A percentile compares a stretch with the other conserved stretches of the same genome.
Conservation (phyloP, 768 basidiomycete genomes). For the Suillus brevipes region DNA sequence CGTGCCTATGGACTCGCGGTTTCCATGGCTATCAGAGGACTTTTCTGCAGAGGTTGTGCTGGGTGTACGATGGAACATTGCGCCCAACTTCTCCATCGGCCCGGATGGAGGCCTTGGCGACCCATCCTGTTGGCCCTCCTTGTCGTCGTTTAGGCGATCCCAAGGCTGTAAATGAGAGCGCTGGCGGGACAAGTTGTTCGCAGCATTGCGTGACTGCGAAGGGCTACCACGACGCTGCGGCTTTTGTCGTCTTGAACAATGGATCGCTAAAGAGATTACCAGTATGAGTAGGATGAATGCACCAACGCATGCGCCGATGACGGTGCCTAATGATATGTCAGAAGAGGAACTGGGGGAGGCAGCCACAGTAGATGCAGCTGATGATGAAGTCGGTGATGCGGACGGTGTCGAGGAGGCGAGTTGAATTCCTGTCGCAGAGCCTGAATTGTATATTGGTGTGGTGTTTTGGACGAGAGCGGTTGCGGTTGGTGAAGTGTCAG, state of each 20-base stretch:
- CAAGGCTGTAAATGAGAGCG: conserved; percentile 49
- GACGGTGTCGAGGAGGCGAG: conserved; percentile 12
- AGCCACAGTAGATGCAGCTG: conserved; percentile 15
- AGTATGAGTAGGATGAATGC: conserved; percentile 53
- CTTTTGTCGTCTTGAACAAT: conserved; percentile 49
- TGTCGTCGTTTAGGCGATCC: conserved; percentile 55
- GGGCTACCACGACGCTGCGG: conserved; percentile 1
- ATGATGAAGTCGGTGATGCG: not conserved
- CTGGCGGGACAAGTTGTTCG: conserved; percentile 45
- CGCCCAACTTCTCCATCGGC: conserved; percentile 57
- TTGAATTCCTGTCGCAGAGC: conserved; percentile 14
- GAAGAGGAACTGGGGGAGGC: conserved; percentile 17
- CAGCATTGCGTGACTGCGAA: conserved; percentile 39
- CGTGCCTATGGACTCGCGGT: conserved; percentile 31
- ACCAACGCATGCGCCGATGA: conserved; percentile 64
- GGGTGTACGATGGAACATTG: conserved; percentile 62
- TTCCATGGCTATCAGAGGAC: conserved; percentile 39
- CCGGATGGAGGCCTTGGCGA: conserved; percentile 35
- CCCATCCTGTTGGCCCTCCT: conserved; percentile 48
- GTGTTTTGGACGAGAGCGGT: conserved; percentile 26
- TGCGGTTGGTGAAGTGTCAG: conserved; percentile 26
- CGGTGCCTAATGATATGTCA: conserved; percentile 43
- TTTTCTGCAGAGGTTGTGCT: conserved; percentile 54
- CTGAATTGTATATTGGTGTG: not conserved
- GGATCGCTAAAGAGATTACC: conserved; percentile 51